phyloP scores from a whole-genome alignment of 306 rosid species.

The Cucurbita moschata region DNA sequence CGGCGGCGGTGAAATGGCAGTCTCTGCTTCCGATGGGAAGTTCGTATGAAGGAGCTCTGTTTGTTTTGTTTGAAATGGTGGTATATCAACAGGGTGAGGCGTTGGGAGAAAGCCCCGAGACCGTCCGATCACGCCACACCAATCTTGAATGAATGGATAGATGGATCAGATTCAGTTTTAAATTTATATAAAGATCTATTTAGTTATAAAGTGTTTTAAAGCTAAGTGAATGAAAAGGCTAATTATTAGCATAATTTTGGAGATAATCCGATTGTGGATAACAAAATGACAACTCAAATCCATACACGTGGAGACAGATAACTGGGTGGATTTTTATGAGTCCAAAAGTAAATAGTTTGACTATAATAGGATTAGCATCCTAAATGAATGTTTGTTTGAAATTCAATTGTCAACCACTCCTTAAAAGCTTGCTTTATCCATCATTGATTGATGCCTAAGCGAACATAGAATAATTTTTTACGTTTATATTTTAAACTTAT shows the following conservation, averaged over 20 bases:
- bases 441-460: background rate
- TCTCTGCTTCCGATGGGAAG: conserved; percentile 92
- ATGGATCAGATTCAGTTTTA: conserved; percentile 1
- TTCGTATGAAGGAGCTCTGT: conserved; percentile 75
- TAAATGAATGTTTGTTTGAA: background rate
- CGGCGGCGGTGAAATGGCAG: conserved; percentile 21
- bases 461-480: background rate
- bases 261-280: background rate
- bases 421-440: background rate
- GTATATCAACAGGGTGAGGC: conserved; percentile 47
- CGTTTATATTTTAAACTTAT: background rate
- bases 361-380: background rate
- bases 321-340: background rate
- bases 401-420: background rate
- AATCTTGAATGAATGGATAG: conserved; percentile 52
- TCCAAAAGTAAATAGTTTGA: background rate
- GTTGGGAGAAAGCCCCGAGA: conserved; percentile 46
- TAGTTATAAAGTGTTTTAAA: background rate
- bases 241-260: background rate
- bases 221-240: background rate
- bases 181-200: background rate
- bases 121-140: conserved; percentile 81
- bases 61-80: conserved; percentile 87
- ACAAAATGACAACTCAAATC: background rate
- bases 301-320: too few relatives aligned